Percentiles rank a stretch among this genome's conserved stretches.
These are phyloP conservation scores for Picea abies DNA, from an alignment of 83 land plant genomes.

Conservation along the genomic window DNA sequence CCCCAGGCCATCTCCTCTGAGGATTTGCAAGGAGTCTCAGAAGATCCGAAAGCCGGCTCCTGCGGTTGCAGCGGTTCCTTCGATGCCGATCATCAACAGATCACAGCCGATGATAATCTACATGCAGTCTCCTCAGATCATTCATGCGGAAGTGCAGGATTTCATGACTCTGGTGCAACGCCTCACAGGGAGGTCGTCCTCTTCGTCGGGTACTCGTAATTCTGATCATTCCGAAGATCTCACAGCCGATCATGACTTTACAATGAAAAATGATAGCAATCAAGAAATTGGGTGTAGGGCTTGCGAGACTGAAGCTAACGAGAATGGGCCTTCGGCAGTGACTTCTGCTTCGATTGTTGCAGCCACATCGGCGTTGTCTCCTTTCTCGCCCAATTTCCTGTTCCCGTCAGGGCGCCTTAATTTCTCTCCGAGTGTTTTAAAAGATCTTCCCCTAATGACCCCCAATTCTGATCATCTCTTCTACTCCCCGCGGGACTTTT, in stretches of 20 bases:
- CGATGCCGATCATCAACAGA: background rate
- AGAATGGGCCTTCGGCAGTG: too few species aligned
- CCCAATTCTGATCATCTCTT: too few species aligned
- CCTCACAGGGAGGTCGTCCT: constrained; percentile 29
- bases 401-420: background rate
- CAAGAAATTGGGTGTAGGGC: background rate
- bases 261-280: too few species aligned
- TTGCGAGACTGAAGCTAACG: background rate
- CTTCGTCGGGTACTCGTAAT: background rate
- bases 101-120: constrained; percentile 4
- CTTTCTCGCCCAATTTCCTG: background rate
- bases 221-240: background rate
- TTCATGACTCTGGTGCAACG: constrained; percentile 45
- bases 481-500: too few species aligned
- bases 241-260: too few species aligned
- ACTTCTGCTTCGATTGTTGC: background rate
- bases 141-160: constrained; percentile 19
- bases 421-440: background rate
- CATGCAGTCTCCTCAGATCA: background rate
- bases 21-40: constrained; percentile 15
- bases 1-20: background rate
- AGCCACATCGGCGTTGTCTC: background rate
- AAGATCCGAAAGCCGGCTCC: background rate
- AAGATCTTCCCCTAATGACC: background rate
- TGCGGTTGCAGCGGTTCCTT: too few species aligned